Evolutionary conservation across 495 filamentous ascomycete genomes (phyloP).

Genomic region (Penicillium mononematosum): DNA sequence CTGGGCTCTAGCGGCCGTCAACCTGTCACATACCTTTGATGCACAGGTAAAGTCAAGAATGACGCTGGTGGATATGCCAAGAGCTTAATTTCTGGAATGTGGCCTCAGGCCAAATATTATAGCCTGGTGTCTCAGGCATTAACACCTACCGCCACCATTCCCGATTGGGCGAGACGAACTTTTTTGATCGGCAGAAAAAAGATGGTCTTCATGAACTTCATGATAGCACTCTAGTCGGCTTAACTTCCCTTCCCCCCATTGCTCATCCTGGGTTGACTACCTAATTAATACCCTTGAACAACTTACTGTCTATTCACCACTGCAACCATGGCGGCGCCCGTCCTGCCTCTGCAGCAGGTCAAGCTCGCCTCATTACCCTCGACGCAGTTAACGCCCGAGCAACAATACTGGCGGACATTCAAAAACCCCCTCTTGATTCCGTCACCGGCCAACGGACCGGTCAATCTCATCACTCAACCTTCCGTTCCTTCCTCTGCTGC

Average conservation of each 20-base stretch:
- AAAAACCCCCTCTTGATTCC: slow-evolving; percentile 82
- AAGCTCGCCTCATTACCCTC: slow-evolving; percentile 67
- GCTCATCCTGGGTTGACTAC: not conserved
- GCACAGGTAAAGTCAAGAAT: not conserved
- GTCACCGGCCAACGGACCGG: slow-evolving; percentile 76
- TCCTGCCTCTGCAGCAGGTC: slow-evolving; percentile 75
- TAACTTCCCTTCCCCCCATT: not conserved
- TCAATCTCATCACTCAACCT: slow-evolving; percentile 87
- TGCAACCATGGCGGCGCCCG: slow-evolving; percentile 78
- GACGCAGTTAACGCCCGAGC: slow-evolving; percentile 70
- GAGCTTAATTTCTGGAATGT: not conserved
- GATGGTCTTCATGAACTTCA: slow-evolving; percentile 25
- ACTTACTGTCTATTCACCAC: slow-evolving; percentile 3
- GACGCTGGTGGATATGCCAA: not conserved
- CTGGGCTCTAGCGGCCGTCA: not conserved
- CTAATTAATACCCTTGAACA: not conserved
- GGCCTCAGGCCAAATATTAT: not conserved
- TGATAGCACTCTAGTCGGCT: slow-evolving; percentile 13
- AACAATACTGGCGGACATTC: slow-evolving; percentile 93
- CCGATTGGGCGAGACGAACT: slow-evolving; percentile 26
- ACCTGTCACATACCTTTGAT: not conserved
- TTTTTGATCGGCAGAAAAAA: slow-evolving; percentile 39
- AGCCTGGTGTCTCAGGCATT: slow-evolving; percentile 17
- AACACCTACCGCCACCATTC: slow-evolving; percentile 24
- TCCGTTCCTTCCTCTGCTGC: slow-evolving; percentile 48